Conservation (phyloP, 2,329 filamentous ascomycete species). For the Fusarium liriodendri region DNA sequence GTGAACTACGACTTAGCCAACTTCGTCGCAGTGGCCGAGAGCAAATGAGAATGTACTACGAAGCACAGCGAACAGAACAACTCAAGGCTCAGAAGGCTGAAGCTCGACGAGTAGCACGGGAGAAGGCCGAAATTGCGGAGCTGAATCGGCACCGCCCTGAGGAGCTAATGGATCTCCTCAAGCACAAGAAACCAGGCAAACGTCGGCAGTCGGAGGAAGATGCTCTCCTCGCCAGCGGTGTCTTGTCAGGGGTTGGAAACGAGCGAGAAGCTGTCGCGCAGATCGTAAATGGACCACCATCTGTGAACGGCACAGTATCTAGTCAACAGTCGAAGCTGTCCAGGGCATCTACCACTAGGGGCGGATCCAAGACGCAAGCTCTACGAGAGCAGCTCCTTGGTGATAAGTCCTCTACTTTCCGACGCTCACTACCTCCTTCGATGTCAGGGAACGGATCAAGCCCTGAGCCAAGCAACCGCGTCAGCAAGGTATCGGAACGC, state of each 20-base stretch:
- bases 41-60: conserved; percentile 60
- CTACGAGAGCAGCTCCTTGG: conserved; percentile 50
- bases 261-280: conserved; percentile 50
- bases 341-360: conserved; percentile 32
- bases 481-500: conserved; percentile 55
- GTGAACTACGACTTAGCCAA: conserved; percentile 60
- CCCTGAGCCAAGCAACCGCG: conserved; percentile 41
- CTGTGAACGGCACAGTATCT: conserved; percentile 32
- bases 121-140: conserved; percentile 40
- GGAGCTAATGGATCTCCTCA: conserved; percentile 49
- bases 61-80: conserved; percentile 50
- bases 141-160: conserved; percentile 50
- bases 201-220: conserved; percentile 49
- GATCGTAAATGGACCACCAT: conserved; percentile 49
- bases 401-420: conserved; percentile 47
- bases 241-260: conserved; percentile 54
- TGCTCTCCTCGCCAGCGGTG: conserved; percentile 55
- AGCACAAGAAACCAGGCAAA: conserved; percentile 46
- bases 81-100: conserved; percentile 50
- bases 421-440: conserved; percentile 53
- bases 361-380: conserved; percentile 52
- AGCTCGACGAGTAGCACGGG: conserved; percentile 40
- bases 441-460: conserved; percentile 42
- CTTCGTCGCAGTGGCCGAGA: conserved; percentile 64
- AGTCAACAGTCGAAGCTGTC: conserved; percentile 35